Conservation (phyloP, 2,329 filamentous ascomycete genomes). For the Samsoniella hepiali region DNA sequence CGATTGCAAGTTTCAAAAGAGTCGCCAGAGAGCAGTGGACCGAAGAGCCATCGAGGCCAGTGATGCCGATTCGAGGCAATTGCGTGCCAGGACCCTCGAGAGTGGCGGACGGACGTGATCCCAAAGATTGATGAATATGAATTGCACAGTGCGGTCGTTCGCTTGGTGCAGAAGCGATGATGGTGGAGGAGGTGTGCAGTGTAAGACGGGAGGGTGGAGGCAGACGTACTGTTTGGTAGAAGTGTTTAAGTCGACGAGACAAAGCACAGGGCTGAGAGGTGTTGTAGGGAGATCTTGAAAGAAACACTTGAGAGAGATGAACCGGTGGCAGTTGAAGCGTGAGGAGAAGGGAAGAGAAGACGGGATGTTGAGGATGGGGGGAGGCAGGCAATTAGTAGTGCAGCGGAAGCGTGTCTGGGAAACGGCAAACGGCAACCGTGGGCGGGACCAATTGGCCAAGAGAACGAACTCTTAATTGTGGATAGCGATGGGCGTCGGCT, state of each 20-base stretch:
- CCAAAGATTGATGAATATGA: background rate
- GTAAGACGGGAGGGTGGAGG: background rate
- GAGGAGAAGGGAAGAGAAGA: constrained; percentile 5
- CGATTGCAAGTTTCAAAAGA: too few relatives aligned
- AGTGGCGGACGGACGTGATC: background rate
- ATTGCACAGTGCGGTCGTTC: background rate
- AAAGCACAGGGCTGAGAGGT: constrained; percentile 16
- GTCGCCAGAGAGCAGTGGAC: too few relatives aligned
- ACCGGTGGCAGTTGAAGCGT: constrained; percentile 15
- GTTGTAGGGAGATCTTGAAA: background rate
- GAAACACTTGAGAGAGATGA: constrained; percentile 12
- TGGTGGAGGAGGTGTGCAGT: background rate
- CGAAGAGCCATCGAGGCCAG: background rate
- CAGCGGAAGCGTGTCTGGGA: constrained; percentile 11
- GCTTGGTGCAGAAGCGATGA: background rate
- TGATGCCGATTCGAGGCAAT: background rate
- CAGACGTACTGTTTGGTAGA: constrained; percentile 8
- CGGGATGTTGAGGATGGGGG: background rate
- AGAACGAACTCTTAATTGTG: constrained; percentile 14
- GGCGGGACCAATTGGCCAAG: constrained; percentile 4
- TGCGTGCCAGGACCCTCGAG: background rate
- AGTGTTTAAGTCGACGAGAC: constrained; percentile 13
- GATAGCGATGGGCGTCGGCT: background rate
- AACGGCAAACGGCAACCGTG: constrained; percentile 16
- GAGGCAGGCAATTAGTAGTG: constrained; percentile 15